Percentiles rank a stretch among this genome's conserved stretches.
These are phyloP conservation scores for Cylindrotheca fusiformis DNA, from an alignment of 108 stramenopile species.

Conservation along the genomic window DNA sequence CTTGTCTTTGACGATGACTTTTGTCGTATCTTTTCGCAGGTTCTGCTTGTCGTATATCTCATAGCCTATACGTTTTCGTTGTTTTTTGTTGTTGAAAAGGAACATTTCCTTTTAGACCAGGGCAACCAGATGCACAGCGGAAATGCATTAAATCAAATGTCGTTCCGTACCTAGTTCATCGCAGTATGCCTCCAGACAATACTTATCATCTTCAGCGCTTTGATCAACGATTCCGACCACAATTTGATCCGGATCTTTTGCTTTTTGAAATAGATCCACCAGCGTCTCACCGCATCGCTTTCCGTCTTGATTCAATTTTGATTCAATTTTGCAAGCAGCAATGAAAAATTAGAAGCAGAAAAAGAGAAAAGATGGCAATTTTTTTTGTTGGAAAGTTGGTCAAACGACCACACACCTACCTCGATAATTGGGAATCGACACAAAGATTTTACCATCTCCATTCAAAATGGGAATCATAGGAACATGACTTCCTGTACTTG, in stretches of 20 bases:
- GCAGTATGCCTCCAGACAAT: slow-evolving; percentile 51
- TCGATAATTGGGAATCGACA: slow-evolving; percentile 75
- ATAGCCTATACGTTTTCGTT: slow-evolving; percentile 15
- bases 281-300: slow-evolving; percentile 72
- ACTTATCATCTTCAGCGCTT: slow-evolving; percentile 44
- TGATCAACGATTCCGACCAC: slow-evolving; percentile 82
- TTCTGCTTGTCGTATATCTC: slow-evolving; percentile 17
- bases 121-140: neutral
- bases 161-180: slow-evolving; percentile 16
- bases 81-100: slow-evolving; percentile 1
- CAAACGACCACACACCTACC: slow-evolving; percentile 24
- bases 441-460: slow-evolving; percentile 64
- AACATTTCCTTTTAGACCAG: neutral
- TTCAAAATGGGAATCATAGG: slow-evolving; percentile 30
- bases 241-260: slow-evolving; percentile 68
- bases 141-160: no score
- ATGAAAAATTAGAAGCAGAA: neutral
- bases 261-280: slow-evolving; percentile 61
- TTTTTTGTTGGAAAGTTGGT: no score
- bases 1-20: slow-evolving; percentile 24
- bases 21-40: slow-evolving; percentile 34
- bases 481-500: neutral
- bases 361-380: neutral
- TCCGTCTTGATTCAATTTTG: slow-evolving; percentile 50
- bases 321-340: neutral